Evolutionary conservation across 1,284 basidiomycete species (phyloP).

Genomic region (Leccinum olivaceoglutinosum): DNA sequence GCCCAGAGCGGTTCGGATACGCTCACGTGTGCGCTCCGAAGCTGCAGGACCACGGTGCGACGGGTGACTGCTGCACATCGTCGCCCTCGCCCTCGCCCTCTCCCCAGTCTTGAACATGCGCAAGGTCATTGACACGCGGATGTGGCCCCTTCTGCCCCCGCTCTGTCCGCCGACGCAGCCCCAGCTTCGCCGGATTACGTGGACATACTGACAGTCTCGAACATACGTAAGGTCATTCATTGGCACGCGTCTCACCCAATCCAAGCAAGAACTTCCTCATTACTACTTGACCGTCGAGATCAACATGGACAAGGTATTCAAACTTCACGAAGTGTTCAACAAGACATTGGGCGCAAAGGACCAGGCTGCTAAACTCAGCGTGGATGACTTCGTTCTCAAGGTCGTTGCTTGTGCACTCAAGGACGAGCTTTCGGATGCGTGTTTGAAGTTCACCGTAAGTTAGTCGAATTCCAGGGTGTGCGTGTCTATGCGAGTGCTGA

Average conservation of each 20-base stretch:
- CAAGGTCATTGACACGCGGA: too few relatives aligned
- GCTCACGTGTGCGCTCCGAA: too few relatives aligned
- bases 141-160: constrained; percentile 35
- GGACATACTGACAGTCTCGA: constrained; percentile 82
- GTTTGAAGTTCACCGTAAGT: too few relatives aligned
- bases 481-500: too few relatives aligned
- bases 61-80: too few relatives aligned
- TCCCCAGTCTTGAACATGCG: too few relatives aligned
- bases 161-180: constrained; percentile 35
- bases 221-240: constrained; percentile 97
- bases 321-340: constrained; percentile 96
- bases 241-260: constrained; percentile 85
- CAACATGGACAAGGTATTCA: constrained; percentile 95
- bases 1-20: too few relatives aligned
- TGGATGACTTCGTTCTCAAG: constrained; percentile 99
- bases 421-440: too few relatives aligned
- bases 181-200: constrained; percentile 66
- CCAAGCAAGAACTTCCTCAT: constrained; percentile 93
- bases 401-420: constrained; percentile 82
- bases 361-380: constrained; percentile 85
- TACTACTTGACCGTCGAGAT: constrained; percentile 96
- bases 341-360: constrained; percentile 80
- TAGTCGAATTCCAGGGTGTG: too few relatives aligned
- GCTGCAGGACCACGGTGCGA: too few relatives aligned
- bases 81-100: too few relatives aligned